Evolutionary conservation across 2,329 filamentous ascomycete species (phyloP).

Genomic region (Diaporthe velutina): DNA sequence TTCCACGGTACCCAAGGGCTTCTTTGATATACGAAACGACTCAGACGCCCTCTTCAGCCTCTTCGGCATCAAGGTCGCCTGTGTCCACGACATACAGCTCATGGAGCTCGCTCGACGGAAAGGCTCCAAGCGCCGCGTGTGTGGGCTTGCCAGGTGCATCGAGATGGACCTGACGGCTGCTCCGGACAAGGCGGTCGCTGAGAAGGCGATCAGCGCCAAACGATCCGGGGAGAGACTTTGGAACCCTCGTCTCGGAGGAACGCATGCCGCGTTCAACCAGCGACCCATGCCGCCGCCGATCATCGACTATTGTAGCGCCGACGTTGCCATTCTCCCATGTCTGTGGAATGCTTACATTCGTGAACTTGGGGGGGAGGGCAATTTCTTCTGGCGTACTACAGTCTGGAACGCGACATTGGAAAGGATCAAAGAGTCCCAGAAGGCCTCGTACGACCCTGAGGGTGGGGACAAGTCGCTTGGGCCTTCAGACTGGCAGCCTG

Average conservation of each 20-base stretch:
- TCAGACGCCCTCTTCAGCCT: conserved; percentile 66
- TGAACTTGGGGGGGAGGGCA: neutral
- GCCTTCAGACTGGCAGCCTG: neutral
- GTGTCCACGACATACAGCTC: conserved; percentile 67
- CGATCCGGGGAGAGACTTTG: neutral
- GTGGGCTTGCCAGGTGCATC: conserved; percentile 49
- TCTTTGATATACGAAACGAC: conserved; percentile 72
- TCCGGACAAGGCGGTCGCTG: neutral
- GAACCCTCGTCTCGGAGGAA: neutral
- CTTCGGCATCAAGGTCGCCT: conserved; percentile 56
- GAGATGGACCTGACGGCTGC: conserved; percentile 42
- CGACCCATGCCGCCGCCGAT: neutral
- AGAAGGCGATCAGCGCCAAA: neutral
- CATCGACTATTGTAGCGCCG: neutral
- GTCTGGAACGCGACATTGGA: neutral
- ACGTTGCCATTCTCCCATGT: neutral
- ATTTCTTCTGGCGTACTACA: neutral
- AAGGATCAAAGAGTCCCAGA: neutral
- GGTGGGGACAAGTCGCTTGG: neutral
- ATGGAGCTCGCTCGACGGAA: conserved; percentile 61
- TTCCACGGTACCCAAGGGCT: conserved; percentile 58
- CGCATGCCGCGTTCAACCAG: neutral
- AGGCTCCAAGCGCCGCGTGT: conserved; percentile 38
- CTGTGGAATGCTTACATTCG: neutral
- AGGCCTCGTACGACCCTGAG: neutral